phyloP scores from a whole-genome alignment of 1,284 basidiomycete species.

The Trametes sp. region DNA sequence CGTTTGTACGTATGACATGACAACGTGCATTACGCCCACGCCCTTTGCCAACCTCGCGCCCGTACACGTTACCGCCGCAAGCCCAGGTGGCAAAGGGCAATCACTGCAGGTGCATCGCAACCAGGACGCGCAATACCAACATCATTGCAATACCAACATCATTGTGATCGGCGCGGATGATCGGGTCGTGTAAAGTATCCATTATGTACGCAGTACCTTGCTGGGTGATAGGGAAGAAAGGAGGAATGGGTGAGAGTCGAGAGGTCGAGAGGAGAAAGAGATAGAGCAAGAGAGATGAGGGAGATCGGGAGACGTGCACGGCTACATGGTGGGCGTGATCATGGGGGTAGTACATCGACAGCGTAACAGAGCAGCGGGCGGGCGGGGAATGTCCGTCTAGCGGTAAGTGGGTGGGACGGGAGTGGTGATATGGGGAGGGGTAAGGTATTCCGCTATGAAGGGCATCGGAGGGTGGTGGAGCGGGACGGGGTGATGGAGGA shows the following conservation, averaged over 20 bases:
- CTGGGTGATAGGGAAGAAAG: not conserved
- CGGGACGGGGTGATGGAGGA: not conserved
- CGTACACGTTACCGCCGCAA: not conserved
- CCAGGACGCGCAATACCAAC: not conserved
- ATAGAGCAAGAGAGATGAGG: conserved; percentile 11
- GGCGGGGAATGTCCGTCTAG: conserved; percentile 27
- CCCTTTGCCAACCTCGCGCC: not conserved
- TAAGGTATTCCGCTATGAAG: conserved; percentile 28
- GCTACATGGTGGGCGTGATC: conserved; percentile 31
- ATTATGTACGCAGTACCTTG: conserved; percentile 32
- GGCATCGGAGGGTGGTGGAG: conserved; percentile 4
- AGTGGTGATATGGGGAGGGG: conserved; percentile 2
- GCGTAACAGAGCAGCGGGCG: conserved; percentile 31
- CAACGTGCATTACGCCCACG: not conserved
- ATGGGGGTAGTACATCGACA: conserved; percentile 31
- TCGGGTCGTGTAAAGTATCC: conserved; percentile 10
- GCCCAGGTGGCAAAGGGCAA: conserved; percentile 2
- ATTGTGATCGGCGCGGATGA: not conserved
- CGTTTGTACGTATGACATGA: conserved; percentile 3
- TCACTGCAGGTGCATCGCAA: conserved; percentile 1
- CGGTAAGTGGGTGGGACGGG: not conserved
- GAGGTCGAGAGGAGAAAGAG: not conserved
- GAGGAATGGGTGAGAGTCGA: not conserved
- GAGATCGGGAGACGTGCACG: conserved; percentile 29
- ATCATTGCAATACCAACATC: not conserved